A percentile compares a stretch with the other conserved stretches of the same genome.
These are phyloP conservation scores for Saururus chinensis DNA, from an alignment of 164 flowering plant species.

Conservation along the genomic window DNA sequence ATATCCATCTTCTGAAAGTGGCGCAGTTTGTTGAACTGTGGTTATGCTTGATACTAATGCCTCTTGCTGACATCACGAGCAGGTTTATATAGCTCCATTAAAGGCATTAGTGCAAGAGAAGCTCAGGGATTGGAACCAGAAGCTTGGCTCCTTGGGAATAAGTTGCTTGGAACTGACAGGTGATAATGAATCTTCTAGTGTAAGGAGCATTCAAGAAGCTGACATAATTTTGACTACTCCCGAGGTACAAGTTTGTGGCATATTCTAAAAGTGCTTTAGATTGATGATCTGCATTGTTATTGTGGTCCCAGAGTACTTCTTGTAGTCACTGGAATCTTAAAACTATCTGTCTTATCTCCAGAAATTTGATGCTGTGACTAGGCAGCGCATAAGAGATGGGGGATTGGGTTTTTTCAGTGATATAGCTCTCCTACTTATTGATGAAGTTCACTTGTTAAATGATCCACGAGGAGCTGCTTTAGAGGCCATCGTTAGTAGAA, in stretches of 20 bases:
- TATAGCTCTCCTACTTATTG: slow-evolving; percentile 90
- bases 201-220: slow-evolving; percentile 64
- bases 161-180: slow-evolving; percentile 91
- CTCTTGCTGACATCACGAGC: background rate
- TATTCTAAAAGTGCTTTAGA: background rate
- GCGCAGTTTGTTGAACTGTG: background rate
- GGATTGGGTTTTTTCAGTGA: slow-evolving; percentile 93
- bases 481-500: slow-evolving; percentile 92
- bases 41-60: background rate
- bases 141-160: slow-evolving; percentile 77
- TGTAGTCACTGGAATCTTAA: background rate
- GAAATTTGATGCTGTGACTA: slow-evolving; percentile 96
- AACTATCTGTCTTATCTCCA: slow-evolving; percentile 10
- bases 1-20: background rate
- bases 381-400: slow-evolving; percentile 78
- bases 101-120: slow-evolving; percentile 98
- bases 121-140: slow-evolving; percentile 83
- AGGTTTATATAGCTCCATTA: slow-evolving; percentile 95
- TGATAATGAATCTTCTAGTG: slow-evolving; percentile 65
- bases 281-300: background rate
- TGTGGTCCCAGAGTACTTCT: background rate
- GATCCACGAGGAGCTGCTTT: slow-evolving; percentile 93
- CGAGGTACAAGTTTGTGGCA: slow-evolving; percentile 44
- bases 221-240: slow-evolving; percentile 90
- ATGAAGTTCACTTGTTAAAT: slow-evolving; percentile 95